Evolutionary conservation across 768 basidiomycete species (phyloP).

Genomic region (Pleurotus cornucopiae): DNA sequence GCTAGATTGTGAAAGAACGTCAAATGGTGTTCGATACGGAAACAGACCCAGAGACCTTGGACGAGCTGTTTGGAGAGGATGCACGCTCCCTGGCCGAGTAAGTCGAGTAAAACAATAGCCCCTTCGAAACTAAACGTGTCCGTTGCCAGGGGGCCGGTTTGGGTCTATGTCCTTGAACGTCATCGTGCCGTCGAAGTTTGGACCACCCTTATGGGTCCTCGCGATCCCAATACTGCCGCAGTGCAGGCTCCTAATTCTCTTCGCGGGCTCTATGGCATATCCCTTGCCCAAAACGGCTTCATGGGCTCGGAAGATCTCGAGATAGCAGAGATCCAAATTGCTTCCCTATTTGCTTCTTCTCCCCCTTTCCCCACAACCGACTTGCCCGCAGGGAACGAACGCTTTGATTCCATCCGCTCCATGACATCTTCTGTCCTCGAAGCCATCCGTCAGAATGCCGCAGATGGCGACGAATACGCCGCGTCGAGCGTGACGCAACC

Average conservation of each 20-base stretch:
- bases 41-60: slow-evolving; percentile 73
- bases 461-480: slow-evolving; percentile 32
- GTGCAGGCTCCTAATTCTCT: slow-evolving; percentile 57
- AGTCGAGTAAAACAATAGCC: slow-evolving; percentile 26
- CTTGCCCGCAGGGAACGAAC: slow-evolving; percentile 37
- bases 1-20: slow-evolving; percentile 78
- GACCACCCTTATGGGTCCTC: slow-evolving; percentile 70
- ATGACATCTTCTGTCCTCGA: slow-evolving; percentile 45
- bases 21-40: slow-evolving; percentile 89
- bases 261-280: slow-evolving; percentile 64
- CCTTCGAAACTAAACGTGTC: not conserved
- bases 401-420: slow-evolving; percentile 34
- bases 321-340: slow-evolving; percentile 77
- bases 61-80: slow-evolving; percentile 78
- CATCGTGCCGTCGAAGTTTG: slow-evolving; percentile 78
- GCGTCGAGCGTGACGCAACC: slow-evolving; percentile 38
- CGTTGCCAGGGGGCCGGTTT: slow-evolving; percentile 70
- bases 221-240: slow-evolving; percentile 55
- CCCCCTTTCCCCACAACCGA: slow-evolving; percentile 74
- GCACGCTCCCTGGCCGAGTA: slow-evolving; percentile 72
- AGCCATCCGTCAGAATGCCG: slow-evolving; percentile 28
- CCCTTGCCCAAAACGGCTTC: slow-evolving; percentile 53
- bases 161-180: slow-evolving; percentile 87
- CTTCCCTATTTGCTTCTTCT: slow-evolving; percentile 75
- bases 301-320: slow-evolving; percentile 67